Conservation (phyloP, 2,329 filamentous ascomycete genomes). For the Colletotrichum sp. region DNA sequence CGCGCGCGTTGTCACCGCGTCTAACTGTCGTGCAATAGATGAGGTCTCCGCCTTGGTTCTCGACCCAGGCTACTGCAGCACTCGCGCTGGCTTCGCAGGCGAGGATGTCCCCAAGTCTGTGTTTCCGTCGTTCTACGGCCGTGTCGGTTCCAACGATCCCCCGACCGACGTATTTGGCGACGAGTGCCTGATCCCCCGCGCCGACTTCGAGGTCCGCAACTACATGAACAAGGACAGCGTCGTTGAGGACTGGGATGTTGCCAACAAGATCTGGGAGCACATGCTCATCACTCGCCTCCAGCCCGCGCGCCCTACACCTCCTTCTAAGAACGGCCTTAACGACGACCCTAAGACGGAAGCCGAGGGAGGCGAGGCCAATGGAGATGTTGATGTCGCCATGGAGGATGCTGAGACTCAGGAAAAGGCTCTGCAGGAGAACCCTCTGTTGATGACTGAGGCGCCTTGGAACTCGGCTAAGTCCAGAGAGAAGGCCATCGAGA, state of each 20-base stretch:
- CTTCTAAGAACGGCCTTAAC: constrained; percentile 80
- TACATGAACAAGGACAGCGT: constrained; percentile 89
- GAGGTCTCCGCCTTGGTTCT: constrained; percentile 97
- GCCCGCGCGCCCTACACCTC: constrained; percentile 71
- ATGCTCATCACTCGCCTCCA: constrained; percentile 89
- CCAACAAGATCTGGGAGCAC: constrained; percentile 89
- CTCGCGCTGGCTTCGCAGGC: constrained; percentile 94
- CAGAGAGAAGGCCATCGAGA: constrained; percentile 92
- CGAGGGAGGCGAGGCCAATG: constrained; percentile 67
- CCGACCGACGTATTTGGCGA: constrained; percentile 81
- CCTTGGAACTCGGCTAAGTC: constrained; percentile 90
- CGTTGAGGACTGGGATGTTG: constrained; percentile 96
- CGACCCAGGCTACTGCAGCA: constrained; percentile 89
- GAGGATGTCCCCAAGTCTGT: constrained; percentile 97
- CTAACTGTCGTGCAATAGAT: constrained; percentile 58
- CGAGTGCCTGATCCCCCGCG: constrained; percentile 80
- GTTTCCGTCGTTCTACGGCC: constrained; percentile 87
- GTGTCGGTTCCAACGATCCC: constrained; percentile 51
- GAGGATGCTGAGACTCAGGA: constrained; percentile 61
- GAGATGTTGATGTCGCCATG: constrained; percentile 66
- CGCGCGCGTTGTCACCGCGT: background rate
- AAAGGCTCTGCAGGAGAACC: constrained; percentile 86
- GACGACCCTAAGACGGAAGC: constrained; percentile 63
- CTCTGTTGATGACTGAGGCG: constrained; percentile 90
- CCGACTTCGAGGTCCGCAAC: constrained; percentile 84